Evolutionary conservation across 2,329 filamentous ascomycete species (phyloP).

Genomic region (Fusarium sp.): DNA sequence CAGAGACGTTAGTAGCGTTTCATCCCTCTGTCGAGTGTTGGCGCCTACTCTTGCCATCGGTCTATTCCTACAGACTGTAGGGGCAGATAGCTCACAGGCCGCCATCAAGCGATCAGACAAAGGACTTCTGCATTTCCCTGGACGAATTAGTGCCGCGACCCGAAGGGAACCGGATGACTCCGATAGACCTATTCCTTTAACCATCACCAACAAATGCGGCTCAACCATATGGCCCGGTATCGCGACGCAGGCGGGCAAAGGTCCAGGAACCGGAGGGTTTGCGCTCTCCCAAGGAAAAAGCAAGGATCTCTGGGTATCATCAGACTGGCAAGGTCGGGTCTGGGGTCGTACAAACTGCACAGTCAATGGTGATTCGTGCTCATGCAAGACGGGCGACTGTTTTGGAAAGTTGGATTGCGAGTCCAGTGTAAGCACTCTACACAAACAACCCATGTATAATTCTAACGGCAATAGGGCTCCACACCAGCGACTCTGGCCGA

Average conservation of each 20-base stretch:
- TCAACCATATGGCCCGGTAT: constrained; percentile 82
- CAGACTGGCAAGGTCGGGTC: constrained; percentile 82
- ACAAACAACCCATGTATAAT: not conserved
- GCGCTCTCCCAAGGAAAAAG: constrained; percentile 69
- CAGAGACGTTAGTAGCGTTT: constrained; percentile 26
- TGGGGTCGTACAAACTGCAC: constrained; percentile 89
- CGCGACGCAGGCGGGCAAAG: constrained; percentile 76
- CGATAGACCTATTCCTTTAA: constrained; percentile 63
- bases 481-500: constrained; percentile 82
- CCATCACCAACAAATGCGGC: constrained; percentile 77
- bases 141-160: constrained; percentile 40
- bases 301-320: constrained; percentile 71
- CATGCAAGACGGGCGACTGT: constrained; percentile 82
- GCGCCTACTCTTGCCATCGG: constrained; percentile 38
- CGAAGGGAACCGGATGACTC: constrained; percentile 40
- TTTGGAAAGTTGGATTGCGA: constrained; percentile 75
- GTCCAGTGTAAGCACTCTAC: constrained; percentile 66
- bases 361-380: constrained; percentile 73
- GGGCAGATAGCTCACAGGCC: constrained; percentile 25
- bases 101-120: constrained; percentile 43
- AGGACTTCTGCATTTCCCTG: constrained; percentile 44
- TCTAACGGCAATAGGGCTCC: constrained; percentile 65
- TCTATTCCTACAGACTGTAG: constrained; percentile 30
- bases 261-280: constrained; percentile 76
- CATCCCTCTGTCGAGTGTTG: constrained; percentile 39